phyloP scores from a whole-genome alignment of 495 filamentous ascomycete species.

The Trichoderma virens region DNA sequence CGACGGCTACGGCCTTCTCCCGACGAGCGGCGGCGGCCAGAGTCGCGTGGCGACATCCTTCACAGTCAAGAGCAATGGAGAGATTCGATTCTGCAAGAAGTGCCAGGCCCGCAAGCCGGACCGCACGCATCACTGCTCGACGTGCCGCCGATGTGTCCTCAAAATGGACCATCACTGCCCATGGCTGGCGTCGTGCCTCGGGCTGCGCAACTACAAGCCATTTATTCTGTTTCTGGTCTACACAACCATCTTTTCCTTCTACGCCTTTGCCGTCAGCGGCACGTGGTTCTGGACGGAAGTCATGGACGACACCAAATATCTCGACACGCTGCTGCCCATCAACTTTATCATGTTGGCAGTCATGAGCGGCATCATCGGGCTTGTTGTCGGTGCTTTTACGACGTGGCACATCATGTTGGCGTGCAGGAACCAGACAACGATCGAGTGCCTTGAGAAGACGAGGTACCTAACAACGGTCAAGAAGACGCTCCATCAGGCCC shows the following conservation, averaged over 20 bases:
- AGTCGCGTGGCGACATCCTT: slow-evolving; percentile 54
- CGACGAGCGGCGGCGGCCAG: slow-evolving; percentile 36
- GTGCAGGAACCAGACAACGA: slow-evolving; percentile 73
- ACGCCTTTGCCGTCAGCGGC: slow-evolving; percentile 63
- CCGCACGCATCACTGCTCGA: slow-evolving; percentile 92
- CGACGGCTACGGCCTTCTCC: slow-evolving; percentile 44
- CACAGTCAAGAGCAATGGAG: slow-evolving; percentile 85
- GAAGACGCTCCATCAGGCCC: slow-evolving; percentile 56
- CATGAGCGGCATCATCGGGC: slow-evolving; percentile 78
- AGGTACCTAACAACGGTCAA: slow-evolving; percentile 78
- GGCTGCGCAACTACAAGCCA: slow-evolving; percentile 87
- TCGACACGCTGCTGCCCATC: slow-evolving; percentile 70
- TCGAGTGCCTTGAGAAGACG: slow-evolving; percentile 90
- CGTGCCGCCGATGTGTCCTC: slow-evolving; percentile 84
- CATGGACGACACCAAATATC: slow-evolving; percentile 49
- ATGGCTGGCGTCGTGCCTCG: slow-evolving; percentile 94
- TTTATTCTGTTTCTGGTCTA: slow-evolving; percentile 94
- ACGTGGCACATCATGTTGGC: slow-evolving; percentile 87
- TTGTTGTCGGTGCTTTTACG: slow-evolving; percentile 86
- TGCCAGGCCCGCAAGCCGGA: slow-evolving; percentile 90
- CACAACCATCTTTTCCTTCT: slow-evolving; percentile 75
- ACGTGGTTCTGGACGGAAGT: slow-evolving; percentile 79
- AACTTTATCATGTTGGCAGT: slow-evolving; percentile 86
- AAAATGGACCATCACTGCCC: slow-evolving; percentile 99
- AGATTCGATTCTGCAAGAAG: slow-evolving; percentile 89